phyloP scores from a whole-genome alignment of 2,329 filamentous ascomycete species.

The Calonectria crousiana region DNA sequence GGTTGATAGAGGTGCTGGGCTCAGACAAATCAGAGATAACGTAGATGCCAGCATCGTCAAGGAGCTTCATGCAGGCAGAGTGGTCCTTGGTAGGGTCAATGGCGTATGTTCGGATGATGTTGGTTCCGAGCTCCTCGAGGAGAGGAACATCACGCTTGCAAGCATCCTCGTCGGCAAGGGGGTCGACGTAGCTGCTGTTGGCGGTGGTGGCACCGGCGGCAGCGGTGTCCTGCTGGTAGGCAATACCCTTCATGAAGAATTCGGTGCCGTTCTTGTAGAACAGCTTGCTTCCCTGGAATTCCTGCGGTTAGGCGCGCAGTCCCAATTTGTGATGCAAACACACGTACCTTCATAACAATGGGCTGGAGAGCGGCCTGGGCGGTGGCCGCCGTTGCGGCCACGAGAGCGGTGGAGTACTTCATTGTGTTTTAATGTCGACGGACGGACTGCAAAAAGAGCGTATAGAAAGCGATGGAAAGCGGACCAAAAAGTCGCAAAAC shows the following conservation, averaged over 20 bases:
- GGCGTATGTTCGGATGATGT: slow-evolving; percentile 95
- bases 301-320: background rate
- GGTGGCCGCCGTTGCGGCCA: slow-evolving; percentile 56
- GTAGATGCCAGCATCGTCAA: slow-evolving; percentile 91
- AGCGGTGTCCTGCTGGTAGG: slow-evolving; percentile 87
- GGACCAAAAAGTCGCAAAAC: slow-evolving; percentile 32
- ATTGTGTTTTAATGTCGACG: slow-evolving; percentile 44
- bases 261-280: slow-evolving; percentile 82
- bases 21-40: slow-evolving; percentile 91
- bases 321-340: background rate
- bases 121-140: slow-evolving; percentile 83
- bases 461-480: slow-evolving; percentile 16
- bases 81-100: slow-evolving; percentile 86
- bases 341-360: slow-evolving; percentile 76
- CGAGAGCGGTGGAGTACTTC: slow-evolving; percentile 53
- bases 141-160: slow-evolving; percentile 91
- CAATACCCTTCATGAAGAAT: slow-evolving; percentile 89
- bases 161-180: slow-evolving; percentile 76
- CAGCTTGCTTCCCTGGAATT: slow-evolving; percentile 79
- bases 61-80: slow-evolving; percentile 83
- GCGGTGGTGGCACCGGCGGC: slow-evolving; percentile 64
- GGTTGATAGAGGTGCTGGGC: slow-evolving; percentile 86
- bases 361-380: slow-evolving; percentile 62
- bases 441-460: slow-evolving; percentile 31
- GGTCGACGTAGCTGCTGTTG: slow-evolving; percentile 78